Evolutionary conservation across 176 grass and related monocot genomes (phyloP), one percentile per base, ranked within the genome.

Genomic region (Eremochloa ophiuroides): DNA sequence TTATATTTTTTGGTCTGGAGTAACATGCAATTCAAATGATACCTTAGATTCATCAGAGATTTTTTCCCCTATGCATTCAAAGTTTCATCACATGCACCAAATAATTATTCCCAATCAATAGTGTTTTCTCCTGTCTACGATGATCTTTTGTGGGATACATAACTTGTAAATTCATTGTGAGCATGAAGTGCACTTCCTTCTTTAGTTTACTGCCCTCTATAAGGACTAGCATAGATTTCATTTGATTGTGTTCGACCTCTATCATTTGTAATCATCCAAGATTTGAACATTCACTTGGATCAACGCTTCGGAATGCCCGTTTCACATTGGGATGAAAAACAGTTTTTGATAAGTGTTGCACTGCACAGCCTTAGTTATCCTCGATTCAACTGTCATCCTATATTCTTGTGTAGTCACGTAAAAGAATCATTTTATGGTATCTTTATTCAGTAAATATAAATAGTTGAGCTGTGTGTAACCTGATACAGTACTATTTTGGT

Each of bases 401-500:
- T 28, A 42, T 56, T 78, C 66, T 82, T 22, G 43, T n/a, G 66
- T 27, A 83, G 34, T 83, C 29, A 35, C 18, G 6, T 51, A 6
- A 17, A 7, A 83, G 26, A 50, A 78, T 17, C 15, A 78, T 60
- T 55, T 28, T 61, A 37, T 25, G 65, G 25, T 48, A 60, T 20
- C 2, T 75, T 69, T 88, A 65, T 70, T 80, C 3, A 73, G 27
- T 28, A 76, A 82, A 79, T 85, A 66, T n/a, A n/a, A n/a, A n/a
- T n/a, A n/a, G 65, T 79, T 82, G 73, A 89, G 78, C 83, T 73
- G 46, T 89, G 44, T 66, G 11, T 73, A 77, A 46, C n/a, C 46
- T 71, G 56, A 71, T 60, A 86, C 73, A 78, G 38, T 89, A 66
- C 82, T 78, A 74, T 82, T 86, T 60, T 67, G 29, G 68, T 82